These are phyloP conservation scores for Leishmania gerbilli DNA, from an alignment of 208 protist genomes.

Conservation along the genomic window DNA sequence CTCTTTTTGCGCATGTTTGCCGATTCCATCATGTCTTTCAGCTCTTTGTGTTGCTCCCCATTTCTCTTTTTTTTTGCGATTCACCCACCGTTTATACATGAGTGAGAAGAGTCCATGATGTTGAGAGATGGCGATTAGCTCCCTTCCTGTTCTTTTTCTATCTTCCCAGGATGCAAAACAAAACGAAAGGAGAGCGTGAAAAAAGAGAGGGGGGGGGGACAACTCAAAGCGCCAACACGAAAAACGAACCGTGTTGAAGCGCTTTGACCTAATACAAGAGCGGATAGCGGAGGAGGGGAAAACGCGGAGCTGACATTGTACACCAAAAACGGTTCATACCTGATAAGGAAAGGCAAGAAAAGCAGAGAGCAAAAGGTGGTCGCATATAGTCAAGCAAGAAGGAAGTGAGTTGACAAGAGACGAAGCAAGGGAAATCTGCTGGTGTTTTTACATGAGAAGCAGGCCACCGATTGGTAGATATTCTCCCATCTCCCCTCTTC, in stretches of 20 bases:
- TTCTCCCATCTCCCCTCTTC: background rate
- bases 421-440: background rate
- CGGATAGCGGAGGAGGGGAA: background rate
- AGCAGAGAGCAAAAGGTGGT: background rate
- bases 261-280: background rate
- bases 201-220: background rate
- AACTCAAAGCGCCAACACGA: background rate
- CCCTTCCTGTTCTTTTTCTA: slow-evolving; percentile 8
- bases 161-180: background rate
- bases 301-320: background rate
- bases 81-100: slow-evolving; percentile 3
- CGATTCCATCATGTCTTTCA: background rate
- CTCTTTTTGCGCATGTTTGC: slow-evolving; percentile 6
- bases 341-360: background rate
- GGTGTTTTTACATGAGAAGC: background rate
- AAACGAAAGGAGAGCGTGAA: background rate
- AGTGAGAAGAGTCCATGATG: background rate
- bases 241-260: background rate
- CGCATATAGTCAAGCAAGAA: background rate
- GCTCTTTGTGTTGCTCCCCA: background rate
- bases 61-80: slow-evolving; percentile 10
- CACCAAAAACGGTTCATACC: background rate
- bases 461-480: background rate
- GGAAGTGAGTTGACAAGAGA: background rate
- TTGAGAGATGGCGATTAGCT: slow-evolving; percentile 1